A percentile compares a stretch with the other conserved stretches of the same genome.
Conservation (phyloP, 441 rosid species). For the Populus hybrid region DNA sequence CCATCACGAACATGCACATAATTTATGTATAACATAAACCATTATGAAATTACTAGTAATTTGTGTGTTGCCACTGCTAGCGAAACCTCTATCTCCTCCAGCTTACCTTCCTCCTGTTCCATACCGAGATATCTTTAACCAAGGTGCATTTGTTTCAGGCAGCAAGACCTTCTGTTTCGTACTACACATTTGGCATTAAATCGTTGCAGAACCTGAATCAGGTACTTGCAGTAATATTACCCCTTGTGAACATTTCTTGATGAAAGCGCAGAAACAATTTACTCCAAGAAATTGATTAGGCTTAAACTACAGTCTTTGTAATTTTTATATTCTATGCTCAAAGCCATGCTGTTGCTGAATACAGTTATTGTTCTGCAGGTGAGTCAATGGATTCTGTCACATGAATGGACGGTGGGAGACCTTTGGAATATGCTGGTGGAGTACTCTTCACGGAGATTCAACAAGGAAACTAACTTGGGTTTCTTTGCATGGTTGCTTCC, state of each 20-base stretch:
- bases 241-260: not conserved
- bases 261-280: not conserved
- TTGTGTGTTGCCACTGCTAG: not conserved
- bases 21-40: not conserved
- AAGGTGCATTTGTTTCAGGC: constrained; percentile 46
- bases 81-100: not conserved
- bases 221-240: constrained; percentile 35
- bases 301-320: not conserved
- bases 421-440: constrained; percentile 83
- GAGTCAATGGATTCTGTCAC: constrained; percentile 65
- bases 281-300: not conserved
- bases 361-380: constrained; percentile 40
- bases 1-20: not conserved
- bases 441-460: constrained; percentile 62
- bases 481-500: constrained; percentile 91
- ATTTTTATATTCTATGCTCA: not conserved
- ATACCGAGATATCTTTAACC: not conserved
- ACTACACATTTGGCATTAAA: constrained; percentile 57
- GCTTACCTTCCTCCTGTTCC: not conserved
- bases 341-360: not conserved
- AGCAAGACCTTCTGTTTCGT: constrained; percentile 59
- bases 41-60: not conserved
- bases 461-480: constrained; percentile 48
- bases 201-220: constrained; percentile 51
- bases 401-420: constrained; percentile 93